These are phyloP conservation scores for Setomelanomma holmii DNA, from an alignment of 2,329 filamentous ascomycete genomes.

Conservation along the genomic window DNA sequence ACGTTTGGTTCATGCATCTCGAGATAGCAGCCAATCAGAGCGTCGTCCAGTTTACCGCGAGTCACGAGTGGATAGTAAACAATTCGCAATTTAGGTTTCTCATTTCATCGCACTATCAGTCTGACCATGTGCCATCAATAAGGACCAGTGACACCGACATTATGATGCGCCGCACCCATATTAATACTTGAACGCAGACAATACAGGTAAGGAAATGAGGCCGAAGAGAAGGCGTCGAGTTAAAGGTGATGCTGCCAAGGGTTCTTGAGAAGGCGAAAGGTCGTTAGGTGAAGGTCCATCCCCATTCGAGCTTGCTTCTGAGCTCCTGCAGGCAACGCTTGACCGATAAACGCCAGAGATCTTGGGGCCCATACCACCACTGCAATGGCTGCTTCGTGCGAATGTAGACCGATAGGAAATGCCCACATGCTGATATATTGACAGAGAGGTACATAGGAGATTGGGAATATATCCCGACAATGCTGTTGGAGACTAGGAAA, in stretches of 20 bases:
- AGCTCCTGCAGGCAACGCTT: conserved; percentile 25
- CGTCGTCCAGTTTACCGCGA: neutral
- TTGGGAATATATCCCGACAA: conserved; percentile 19
- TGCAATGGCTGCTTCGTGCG: conserved; percentile 25
- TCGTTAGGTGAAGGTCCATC: conserved; percentile 37
- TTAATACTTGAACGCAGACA: conserved; percentile 8
- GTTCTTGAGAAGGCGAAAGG: conserved; percentile 5
- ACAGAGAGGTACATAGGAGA: conserved; percentile 45
- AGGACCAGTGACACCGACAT: conserved; percentile 18
- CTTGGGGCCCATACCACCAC: conserved; percentile 17
- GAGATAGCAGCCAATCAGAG: neutral
- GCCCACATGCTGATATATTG: conserved; percentile 34
- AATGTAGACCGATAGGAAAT: conserved; percentile 36
- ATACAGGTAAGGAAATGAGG: conserved; percentile 9
- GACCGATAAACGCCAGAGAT: conserved; percentile 33
- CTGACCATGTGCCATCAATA: conserved; percentile 20
- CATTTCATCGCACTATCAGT: conserved; percentile 31
- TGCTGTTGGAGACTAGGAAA: conserved; percentile 33
- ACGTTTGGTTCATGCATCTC: neutral
- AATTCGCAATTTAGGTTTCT: conserved; percentile 30
- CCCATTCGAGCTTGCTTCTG: conserved; percentile 33
- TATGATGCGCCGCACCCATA: conserved; percentile 15
- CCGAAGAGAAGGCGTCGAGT: conserved; percentile 6
- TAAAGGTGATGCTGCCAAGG: conserved; percentile 15
- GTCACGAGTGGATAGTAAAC: neutral